phyloP scores from a whole-genome alignment of 225 moss, liverwort and hornwort species.

The Lunularia cruciata region DNA sequence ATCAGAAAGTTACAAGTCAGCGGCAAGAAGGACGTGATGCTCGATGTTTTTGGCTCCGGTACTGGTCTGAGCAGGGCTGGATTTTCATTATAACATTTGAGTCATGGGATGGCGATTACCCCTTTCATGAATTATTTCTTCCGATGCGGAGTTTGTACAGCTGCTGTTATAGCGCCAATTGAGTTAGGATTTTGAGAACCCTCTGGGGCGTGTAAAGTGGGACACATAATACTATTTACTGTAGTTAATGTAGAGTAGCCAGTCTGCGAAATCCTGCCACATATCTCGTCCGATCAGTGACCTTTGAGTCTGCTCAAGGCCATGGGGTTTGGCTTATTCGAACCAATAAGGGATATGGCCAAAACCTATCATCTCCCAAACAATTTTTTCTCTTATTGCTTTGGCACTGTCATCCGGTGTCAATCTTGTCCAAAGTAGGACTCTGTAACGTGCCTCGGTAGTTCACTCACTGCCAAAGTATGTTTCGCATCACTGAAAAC shows the following conservation, averaged over 20 bases:
- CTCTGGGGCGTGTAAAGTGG: conserved; percentile 37
- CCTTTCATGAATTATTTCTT: background rate
- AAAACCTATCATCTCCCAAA: conserved; percentile 10
- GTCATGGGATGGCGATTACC: conserved; percentile 15
- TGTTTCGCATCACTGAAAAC: conserved; percentile 12
- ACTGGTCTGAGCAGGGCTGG: conserved; percentile 36
- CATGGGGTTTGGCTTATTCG: conserved; percentile 11
- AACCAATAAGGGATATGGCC: conserved; percentile 12
- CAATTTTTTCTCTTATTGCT: conserved; percentile 8
- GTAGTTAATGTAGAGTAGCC: conserved; percentile 9
- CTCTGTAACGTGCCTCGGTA: conserved; percentile 23
- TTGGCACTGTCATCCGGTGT: conserved; percentile 8
- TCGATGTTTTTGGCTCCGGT: conserved; percentile 46
- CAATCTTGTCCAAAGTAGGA: conserved; percentile 24
- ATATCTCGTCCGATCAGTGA: background rate
- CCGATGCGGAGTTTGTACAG: conserved; percentile 35
- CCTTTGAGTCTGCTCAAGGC: background rate
- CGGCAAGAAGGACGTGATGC: conserved; percentile 38
- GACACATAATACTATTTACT: conserved; percentile 8
- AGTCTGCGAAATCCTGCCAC: background rate
- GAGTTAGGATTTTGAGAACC: conserved; percentile 33
- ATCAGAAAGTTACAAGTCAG: conserved; percentile 44
- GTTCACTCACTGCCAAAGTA: conserved; percentile 21
- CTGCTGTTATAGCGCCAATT: conserved; percentile 24
- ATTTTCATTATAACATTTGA: conserved; percentile 30